These are phyloP conservation scores for Ascochyta clinopodiicola DNA, from an alignment of 2,329 filamentous ascomycete species.

Conservation along the genomic window DNA sequence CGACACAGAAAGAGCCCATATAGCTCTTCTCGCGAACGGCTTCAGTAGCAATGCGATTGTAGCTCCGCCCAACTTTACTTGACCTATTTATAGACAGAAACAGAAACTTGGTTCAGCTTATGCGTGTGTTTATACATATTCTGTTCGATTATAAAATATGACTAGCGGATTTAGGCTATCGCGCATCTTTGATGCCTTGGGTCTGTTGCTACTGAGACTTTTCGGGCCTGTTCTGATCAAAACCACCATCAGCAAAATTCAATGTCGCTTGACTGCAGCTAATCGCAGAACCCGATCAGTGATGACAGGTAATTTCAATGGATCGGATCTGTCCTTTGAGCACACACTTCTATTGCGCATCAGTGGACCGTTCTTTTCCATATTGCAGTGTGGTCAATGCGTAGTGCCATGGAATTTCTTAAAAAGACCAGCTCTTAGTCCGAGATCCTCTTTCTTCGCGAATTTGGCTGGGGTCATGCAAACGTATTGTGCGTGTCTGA, in stretches of 20 bases:
- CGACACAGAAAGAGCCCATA: too few species aligned
- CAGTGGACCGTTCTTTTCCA: slow-evolving; percentile 19
- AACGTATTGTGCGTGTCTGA: slow-evolving; percentile 29
- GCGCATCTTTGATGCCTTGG: too few species aligned
- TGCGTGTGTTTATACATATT: too few species aligned
- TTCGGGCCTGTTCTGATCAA: too few species aligned
- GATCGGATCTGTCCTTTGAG: slow-evolving; percentile 24
- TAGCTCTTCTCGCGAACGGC: too few species aligned
- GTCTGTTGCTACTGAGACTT: too few species aligned
- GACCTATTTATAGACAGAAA: too few species aligned
- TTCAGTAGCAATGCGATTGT: too few species aligned
- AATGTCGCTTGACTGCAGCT: slow-evolving; percentile 26
- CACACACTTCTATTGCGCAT: slow-evolving; percentile 18
- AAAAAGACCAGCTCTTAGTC: slow-evolving; percentile 25
- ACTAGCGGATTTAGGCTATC: too few species aligned
- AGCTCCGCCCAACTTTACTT: too few species aligned
- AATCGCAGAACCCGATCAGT: slow-evolving; percentile 24
- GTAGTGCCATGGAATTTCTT: slow-evolving; percentile 28
- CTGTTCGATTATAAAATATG: too few species aligned
- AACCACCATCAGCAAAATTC: neutral
- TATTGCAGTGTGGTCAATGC: slow-evolving; percentile 35
- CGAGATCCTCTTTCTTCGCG: slow-evolving; percentile 25
- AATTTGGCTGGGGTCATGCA: slow-evolving; percentile 31
- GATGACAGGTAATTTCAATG: slow-evolving; percentile 26
- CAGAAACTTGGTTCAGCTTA: too few species aligned